Percentiles rank a stretch among this genome's conserved stretches.
Conservation (phyloP, 768 basidiomycete genomes). For the Russula foetens region DNA sequence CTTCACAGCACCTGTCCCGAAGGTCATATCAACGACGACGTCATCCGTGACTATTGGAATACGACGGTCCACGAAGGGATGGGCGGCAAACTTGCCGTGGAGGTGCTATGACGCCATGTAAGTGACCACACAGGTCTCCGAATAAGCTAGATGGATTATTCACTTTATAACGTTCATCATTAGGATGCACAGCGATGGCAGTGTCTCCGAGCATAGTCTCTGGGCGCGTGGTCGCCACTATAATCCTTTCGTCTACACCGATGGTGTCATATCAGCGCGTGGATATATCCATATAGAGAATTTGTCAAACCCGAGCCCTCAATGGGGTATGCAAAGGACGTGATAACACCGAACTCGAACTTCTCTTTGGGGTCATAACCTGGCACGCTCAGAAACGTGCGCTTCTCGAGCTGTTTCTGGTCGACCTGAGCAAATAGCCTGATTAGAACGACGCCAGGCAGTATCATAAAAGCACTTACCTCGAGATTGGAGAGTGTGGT, state of each 20-base stretch:
- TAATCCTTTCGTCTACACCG: slow-evolving; percentile 69
- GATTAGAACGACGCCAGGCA: neutral
- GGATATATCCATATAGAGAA: neutral
- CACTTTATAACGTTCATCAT: slow-evolving; percentile 83
- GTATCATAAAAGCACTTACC: slow-evolving; percentile 33
- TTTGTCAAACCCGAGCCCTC: slow-evolving; percentile 61
- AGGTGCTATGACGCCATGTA: slow-evolving; percentile 48
- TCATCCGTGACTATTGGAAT: slow-evolving; percentile 84
- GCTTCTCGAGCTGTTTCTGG: slow-evolving; percentile 79
- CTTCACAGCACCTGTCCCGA: slow-evolving; percentile 98
- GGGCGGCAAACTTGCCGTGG: slow-evolving; percentile 83
- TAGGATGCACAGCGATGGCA: slow-evolving; percentile 92
- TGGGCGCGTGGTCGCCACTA: slow-evolving; percentile 89
- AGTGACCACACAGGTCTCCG: neutral
- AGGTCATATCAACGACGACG: slow-evolving; percentile 84
- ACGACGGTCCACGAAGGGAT: slow-evolving; percentile 83
- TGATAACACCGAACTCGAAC: slow-evolving; percentile 95
- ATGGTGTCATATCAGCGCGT: neutral
- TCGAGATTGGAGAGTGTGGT: slow-evolving; percentile 98
- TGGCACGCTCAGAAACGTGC: slow-evolving; percentile 82
- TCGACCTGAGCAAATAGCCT: slow-evolving; percentile 61
- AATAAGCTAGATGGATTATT: neutral
- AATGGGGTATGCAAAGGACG: slow-evolving; percentile 91
- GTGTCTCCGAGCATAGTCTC: slow-evolving; percentile 99
- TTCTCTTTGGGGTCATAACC: slow-evolving; percentile 94